Base-by-base conservation (phyloP, 1,139 yeast species). In the Arxiozyma telluris region DNA sequence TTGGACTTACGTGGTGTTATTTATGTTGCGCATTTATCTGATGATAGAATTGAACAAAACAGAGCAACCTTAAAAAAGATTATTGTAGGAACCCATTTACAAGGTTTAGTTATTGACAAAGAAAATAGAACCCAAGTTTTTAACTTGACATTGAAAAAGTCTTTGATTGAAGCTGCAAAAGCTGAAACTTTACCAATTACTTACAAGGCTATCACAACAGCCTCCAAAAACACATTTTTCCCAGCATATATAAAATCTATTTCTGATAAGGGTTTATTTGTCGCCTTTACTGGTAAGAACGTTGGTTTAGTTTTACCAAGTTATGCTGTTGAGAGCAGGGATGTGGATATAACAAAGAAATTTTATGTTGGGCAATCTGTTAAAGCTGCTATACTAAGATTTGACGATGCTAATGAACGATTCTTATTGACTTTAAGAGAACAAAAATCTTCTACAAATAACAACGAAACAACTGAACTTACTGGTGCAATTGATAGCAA, bases 281-380 rank as follows among this genome's bases (percentile, higher is more conserved):
- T 93, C 55, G 80, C 86, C 0, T 93, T 93, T 70, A 90, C 84
- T 57, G 87, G 87, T 59, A 81, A 79, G 53, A 78, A 91, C 60
- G 87, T 90, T 39, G 98, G 97, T 50, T 77, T 93, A 61, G 87
- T 89, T 3, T 78, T 87, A 60, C 89, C 93, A 55, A 83, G 84
- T 65, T 84, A 84, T 64, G 84, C 91, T 20, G 76, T 81, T 21
- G 80, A 79, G 49, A 75, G 76, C 53, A 76, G 76, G 44, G 76
- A 76, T 48, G 81, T 79, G 34, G 84, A 84, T 61, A 76, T 87
- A 54, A 73, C 77, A 22, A 75, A 78, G 51, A 73, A 76, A 47
- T 89, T 83, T 63, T 73, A 75, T 63, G 64, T 71, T 3, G 81
- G 80, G 61, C 95, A 88, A 71, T 82, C 95, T 2, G 80, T 89